Evolutionary conservation across 169 alveolate genomes (phyloP).

Genomic region (Cryptosporidium ryanae): DNA sequence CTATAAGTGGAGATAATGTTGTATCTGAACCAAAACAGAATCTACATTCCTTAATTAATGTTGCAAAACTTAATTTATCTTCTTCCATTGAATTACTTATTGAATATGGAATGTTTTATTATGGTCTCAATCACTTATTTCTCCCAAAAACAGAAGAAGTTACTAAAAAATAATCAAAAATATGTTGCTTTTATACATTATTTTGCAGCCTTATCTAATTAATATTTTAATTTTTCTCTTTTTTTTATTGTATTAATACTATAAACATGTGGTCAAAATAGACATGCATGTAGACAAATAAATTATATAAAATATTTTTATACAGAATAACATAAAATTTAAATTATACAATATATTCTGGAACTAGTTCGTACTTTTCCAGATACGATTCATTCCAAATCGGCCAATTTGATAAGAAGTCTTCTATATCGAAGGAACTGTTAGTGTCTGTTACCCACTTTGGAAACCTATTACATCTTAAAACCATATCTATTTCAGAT

Average conservation of each 20-base stretch:
- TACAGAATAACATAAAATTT: neutral
- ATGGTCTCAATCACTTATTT: too few species aligned
- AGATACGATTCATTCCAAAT: constrained; percentile 12
- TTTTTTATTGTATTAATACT: too few species aligned
- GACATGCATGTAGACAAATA: constrained; percentile 2
- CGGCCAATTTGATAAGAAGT: constrained; percentile 22
- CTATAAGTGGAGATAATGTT: constrained; percentile 81
- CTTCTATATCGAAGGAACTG: neutral
- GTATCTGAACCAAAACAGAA: constrained; percentile 70
- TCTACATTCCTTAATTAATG: constrained; percentile 37
- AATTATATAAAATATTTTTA: neutral
- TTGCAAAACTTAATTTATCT: neutral
- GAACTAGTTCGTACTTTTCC: neutral
- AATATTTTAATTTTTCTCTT: too few species aligned
- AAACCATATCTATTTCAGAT: neutral
- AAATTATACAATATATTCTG: neutral
- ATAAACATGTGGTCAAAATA: constrained; percentile 7
- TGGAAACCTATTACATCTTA: constrained; percentile 38
- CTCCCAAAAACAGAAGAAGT: too few species aligned
- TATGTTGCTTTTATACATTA: too few species aligned
- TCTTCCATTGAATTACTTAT: neutral
- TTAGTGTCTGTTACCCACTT: constrained; percentile 24
- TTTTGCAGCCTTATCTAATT: too few species aligned
- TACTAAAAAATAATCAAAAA: too few species aligned
- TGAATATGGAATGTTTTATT: too few species aligned